Evolutionary conservation across 805 yeast genomes (phyloP).

Genomic region (Saturnispora saitoi): DNA sequence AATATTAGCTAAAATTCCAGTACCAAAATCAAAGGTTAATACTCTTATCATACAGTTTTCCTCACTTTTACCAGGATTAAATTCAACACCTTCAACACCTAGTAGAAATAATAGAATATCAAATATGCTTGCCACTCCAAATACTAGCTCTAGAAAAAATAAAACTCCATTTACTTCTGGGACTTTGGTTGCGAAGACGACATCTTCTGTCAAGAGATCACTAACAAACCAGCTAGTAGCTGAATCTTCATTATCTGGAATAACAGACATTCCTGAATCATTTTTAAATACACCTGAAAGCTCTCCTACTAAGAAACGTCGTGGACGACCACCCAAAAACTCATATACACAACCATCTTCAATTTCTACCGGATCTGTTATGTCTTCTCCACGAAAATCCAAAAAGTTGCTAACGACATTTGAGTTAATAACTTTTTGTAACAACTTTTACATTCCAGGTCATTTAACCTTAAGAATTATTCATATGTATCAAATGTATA

Average conservation of each 20-base stretch:
- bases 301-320: conserved; percentile 2
- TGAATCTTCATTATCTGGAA: background rate
- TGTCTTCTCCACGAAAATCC: background rate
- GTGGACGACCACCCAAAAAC: background rate
- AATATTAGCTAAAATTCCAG: conserved; percentile 44
- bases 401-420: conserved; percentile 25
- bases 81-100: conserved; percentile 16
- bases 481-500: conserved; percentile 41
- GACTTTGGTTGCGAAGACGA: background rate
- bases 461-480: conserved; percentile 42
- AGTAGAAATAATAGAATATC: conserved; percentile 7
- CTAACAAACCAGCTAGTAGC: conserved; percentile 2
- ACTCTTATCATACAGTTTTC: conserved; percentile 38
- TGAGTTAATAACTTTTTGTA: conserved; percentile 43
- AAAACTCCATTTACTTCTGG: conserved; percentile 1
- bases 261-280: background rate
- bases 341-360: background rate
- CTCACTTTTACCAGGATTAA: conserved; percentile 11
- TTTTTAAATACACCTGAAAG: conserved; percentile 5
- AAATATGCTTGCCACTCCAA: conserved; percentile 3
- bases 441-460: conserved; percentile 54
- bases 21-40: conserved; percentile 37
- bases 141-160: background rate
- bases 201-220: conserved; percentile 6
- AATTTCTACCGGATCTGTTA: background rate